phyloP scores from a whole-genome alignment of 2,329 filamentous ascomycete species.

The Trichoderma semiorbis region DNA sequence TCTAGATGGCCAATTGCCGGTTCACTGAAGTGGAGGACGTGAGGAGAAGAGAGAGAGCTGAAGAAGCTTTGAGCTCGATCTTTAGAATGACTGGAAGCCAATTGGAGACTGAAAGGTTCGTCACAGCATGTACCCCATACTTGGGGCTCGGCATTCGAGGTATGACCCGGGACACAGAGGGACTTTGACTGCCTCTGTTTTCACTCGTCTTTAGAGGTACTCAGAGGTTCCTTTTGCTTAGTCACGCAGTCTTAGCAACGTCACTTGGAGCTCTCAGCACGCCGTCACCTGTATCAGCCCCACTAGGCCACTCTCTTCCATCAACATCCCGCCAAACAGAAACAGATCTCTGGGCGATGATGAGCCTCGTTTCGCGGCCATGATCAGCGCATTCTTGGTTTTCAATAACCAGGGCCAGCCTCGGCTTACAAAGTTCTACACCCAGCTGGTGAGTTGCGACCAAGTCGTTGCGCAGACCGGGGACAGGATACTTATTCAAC shows the following conservation, averaged over 20 bases:
- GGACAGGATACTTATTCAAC: neutral
- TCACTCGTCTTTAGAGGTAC: neutral
- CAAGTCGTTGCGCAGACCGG: neutral
- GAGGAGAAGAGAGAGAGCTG: neutral
- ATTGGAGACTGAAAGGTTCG: slow-evolving; percentile 1
- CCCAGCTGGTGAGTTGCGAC: slow-evolving; percentile 68
- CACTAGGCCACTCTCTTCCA: neutral
- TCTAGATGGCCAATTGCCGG: neutral
- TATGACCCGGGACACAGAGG: neutral
- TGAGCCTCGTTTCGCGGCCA: slow-evolving; percentile 39
- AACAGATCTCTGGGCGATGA: slow-evolving; percentile 21
- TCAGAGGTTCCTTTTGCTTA: neutral
- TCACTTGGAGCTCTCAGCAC: neutral
- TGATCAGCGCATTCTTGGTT: slow-evolving; percentile 98
- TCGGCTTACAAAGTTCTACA: slow-evolving; percentile 97
- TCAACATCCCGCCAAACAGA: slow-evolving; percentile 11
- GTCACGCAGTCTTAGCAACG: neutral
- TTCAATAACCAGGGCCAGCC: slow-evolving; percentile 99
- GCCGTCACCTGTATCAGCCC: neutral
- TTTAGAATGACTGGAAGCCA: neutral
- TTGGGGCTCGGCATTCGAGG: neutral
- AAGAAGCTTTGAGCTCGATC: slow-evolving; percentile 10
- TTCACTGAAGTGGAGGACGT: neutral
- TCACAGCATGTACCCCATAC: slow-evolving; percentile 15
- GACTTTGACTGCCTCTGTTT: neutral